Evolutionary conservation across 768 basidiomycete species (phyloP), one percentile per base, ranked within the genome.

Genomic region (Russula brevipes): DNA sequence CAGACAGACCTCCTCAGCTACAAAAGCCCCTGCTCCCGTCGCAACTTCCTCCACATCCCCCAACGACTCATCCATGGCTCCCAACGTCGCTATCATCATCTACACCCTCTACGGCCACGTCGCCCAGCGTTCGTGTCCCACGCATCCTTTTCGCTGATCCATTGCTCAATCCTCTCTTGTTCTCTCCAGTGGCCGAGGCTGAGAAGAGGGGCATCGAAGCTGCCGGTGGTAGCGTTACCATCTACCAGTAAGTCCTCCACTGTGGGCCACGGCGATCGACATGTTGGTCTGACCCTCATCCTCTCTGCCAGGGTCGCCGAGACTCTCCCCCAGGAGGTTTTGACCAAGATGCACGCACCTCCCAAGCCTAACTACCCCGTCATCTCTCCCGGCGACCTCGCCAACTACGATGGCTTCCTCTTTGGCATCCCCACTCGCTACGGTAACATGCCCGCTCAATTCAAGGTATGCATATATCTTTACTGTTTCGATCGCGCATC

Each of bases 401-500:
- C 75, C 19, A 61, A 78, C 5, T 88, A 80, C 70, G 89, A 95
- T 68, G 91, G 82, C 5, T 85, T 82, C 80, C 67, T 95, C 66
- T 79, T 91, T 56, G 92, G 90, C 63, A 78, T 91, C 61, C 87
- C 87, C 57, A 89, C 88, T 33, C 87, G 92, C 69, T 95, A 82
- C 75, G 92, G 92, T 46, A 85, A 81, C 70, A 85, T 90, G 73
- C 83, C 91, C 31, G 88, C 78, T 2, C 92, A 94, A 69, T 88
- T 84, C 84, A 89, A 88, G 82, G 86, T 83, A 57, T 2, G 76
- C 16, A 67, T 8, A 52, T 39, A 24, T 36, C 24, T 19, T 6
- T 56, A 0, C n/a, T 4, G 24, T 35, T 46, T n/a, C 3, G 24
- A 19, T 16, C 31, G 3, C 7, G 8, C 4, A 11, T 47, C 35